Evolutionary conservation across 306 rosid species (phyloP).

Genomic region (Pueraria montana): DNA sequence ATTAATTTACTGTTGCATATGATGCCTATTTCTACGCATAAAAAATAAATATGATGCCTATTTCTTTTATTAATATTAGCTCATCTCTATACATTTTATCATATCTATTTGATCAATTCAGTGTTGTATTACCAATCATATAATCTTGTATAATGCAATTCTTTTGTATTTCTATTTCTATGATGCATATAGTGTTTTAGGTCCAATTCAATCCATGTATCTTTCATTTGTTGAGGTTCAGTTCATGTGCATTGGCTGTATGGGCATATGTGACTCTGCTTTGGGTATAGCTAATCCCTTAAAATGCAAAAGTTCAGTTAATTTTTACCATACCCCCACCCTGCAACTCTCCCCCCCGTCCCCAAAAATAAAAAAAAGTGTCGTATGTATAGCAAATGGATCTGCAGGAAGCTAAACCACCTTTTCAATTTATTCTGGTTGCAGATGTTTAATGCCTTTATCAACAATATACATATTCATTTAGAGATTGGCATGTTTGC

Average conservation of each 20-base stretch:
- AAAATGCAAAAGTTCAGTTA: slow-evolving; percentile 25
- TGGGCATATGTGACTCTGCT: too few species aligned
- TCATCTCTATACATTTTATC: background rate
- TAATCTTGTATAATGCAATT: too few species aligned
- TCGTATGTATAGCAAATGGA: background rate
- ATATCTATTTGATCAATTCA: background rate
- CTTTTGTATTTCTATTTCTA: too few species aligned
- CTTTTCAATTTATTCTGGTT: slow-evolving; percentile 23
- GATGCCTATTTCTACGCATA: background rate
- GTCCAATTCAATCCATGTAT: too few species aligned
- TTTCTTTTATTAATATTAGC: background rate
- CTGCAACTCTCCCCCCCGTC: background rate
- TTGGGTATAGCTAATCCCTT: too few species aligned
- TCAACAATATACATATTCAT: background rate
- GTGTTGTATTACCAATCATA: slow-evolving; percentile 29
- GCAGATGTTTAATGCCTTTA: slow-evolving; percentile 30
- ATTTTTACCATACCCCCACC: background rate
- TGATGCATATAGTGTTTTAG: too few species aligned
- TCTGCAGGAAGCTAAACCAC: background rate
- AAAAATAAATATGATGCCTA: slow-evolving; percentile 4
- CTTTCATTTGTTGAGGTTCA: too few species aligned
- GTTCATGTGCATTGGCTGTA: too few species aligned
- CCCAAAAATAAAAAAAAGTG: background rate
- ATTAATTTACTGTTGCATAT: background rate
- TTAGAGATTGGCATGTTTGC: slow-evolving; percentile 33